These are phyloP conservation scores for Neurospora intermedia DNA, from an alignment of 495 filamentous ascomycete species.

Conservation along the genomic window DNA sequence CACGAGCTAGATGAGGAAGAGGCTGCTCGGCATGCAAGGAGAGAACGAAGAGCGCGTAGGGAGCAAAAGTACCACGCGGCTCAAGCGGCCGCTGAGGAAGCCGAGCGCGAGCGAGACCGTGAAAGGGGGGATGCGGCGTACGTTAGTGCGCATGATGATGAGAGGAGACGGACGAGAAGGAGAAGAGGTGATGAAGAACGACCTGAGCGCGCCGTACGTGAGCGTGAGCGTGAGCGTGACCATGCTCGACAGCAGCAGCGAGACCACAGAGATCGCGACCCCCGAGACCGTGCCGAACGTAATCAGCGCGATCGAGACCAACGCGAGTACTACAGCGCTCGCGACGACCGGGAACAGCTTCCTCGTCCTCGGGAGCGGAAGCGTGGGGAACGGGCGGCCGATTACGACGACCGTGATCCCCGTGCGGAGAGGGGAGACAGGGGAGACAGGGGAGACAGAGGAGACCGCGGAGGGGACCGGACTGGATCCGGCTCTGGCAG, in stretches of 20 bases:
- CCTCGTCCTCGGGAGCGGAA: not conserved
- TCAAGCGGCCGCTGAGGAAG: slow-evolving; percentile 28
- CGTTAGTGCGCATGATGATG: not conserved
- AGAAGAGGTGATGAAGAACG: not conserved
- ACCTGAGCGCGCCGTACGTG: slow-evolving; percentile 1
- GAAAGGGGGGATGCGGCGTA: slow-evolving; percentile 4
- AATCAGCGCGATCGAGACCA: not conserved
- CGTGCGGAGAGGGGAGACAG: not conserved
- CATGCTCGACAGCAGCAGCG: slow-evolving; percentile 6
- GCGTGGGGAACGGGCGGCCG: not conserved
- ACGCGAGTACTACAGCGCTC: not conserved
- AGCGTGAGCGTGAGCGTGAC: slow-evolving; percentile 8
- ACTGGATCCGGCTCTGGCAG: slow-evolving; percentile 32
- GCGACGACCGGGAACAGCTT: not conserved
- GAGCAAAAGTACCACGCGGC: slow-evolving; percentile 30
- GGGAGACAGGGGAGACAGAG: slow-evolving; percentile 1
- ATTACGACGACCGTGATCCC: not conserved
- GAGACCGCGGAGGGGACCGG: slow-evolving; percentile 19
- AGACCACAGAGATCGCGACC: slow-evolving; percentile 3
- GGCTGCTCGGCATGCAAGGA: slow-evolving; percentile 34
- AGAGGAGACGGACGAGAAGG: not conserved
- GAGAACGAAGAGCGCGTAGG: slow-evolving; percentile 22
- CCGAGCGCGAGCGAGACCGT: slow-evolving; percentile 21
- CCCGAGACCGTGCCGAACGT: slow-evolving; percentile 10
- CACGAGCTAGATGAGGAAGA: slow-evolving; percentile 31